These are phyloP conservation scores for Malassezia pachydermatis DNA, from an alignment of 1,284 basidiomycete species.

Conservation along the genomic window DNA sequence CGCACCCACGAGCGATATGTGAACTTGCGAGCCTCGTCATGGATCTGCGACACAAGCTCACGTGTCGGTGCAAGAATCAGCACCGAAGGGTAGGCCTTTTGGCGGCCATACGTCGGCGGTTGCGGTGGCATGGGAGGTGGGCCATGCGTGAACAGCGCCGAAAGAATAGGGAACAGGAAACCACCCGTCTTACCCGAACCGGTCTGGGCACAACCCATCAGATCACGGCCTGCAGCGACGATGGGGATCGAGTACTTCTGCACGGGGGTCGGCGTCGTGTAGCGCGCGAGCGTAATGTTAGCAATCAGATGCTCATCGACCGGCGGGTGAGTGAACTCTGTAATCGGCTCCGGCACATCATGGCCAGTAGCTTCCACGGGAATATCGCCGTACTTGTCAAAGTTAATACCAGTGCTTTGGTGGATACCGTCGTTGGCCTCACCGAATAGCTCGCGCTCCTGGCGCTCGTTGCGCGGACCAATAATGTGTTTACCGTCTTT, in stretches of 20 bases:
- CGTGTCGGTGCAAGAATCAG: conserved; percentile 94
- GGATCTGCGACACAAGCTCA: conserved; percentile 97
- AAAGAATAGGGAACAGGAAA: conserved; percentile 98
- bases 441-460: conserved; percentile 93
- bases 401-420: conserved; percentile 96
- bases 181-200: conserved; percentile 98
- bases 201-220: conserved; percentile 99
- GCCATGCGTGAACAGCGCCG: conserved; percentile 77
- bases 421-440: conserved; percentile 61
- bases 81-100: conserved; percentile 90
- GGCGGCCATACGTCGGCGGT: conserved; percentile 56
- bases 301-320: conserved; percentile 86
- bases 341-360: conserved; percentile 86
- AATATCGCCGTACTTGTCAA: conserved; percentile 99
- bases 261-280: conserved; percentile 89
- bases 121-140: conserved; percentile 61
- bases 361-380: conserved; percentile 95
- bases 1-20: conserved; percentile 98
- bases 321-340: conserved; percentile 74
- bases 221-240: conserved; percentile 75
- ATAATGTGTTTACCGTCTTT: conserved; percentile 75
- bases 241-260: conserved; percentile 99
- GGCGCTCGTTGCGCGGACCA: conserved; percentile 68
- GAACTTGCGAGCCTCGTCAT: conserved; percentile 98
- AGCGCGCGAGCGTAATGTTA: conserved; percentile 85